Evolutionary conservation across 2,329 filamentous ascomycete genomes (phyloP).

Genomic region (Fonsecaea monophora): DNA sequence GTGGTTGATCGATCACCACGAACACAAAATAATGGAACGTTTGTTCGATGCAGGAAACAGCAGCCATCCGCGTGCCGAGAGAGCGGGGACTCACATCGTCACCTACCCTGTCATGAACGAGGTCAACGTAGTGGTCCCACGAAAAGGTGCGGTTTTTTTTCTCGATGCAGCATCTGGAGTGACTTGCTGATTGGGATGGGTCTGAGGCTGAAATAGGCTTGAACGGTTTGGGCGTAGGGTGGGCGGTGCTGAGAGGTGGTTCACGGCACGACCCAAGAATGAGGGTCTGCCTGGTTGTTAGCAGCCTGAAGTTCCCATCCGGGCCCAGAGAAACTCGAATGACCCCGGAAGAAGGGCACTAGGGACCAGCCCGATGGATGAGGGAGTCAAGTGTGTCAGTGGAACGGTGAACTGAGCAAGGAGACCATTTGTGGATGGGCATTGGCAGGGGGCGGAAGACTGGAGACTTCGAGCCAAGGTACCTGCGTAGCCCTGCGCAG

Average conservation of each 20-base stretch:
- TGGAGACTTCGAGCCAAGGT: background rate
- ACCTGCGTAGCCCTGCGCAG: conserved; percentile 5
- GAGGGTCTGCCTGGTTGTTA: conserved; percentile 15
- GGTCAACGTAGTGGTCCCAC: conserved; percentile 8
- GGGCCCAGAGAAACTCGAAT: conserved; percentile 13
- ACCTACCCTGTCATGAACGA: conserved; percentile 24
- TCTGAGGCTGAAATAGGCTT: conserved; percentile 37
- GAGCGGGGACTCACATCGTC: conserved; percentile 29
- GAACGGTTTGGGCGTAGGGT: conserved; percentile 28
- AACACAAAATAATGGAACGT: conserved; percentile 8
- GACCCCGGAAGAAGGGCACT: conserved; percentile 16
- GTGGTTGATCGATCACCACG: conserved; percentile 19
- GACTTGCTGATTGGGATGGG: conserved; percentile 21
- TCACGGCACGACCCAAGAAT: conserved; percentile 23
- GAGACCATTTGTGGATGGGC: conserved; percentile 10
- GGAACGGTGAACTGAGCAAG: conserved; percentile 9
- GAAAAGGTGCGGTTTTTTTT: conserved; percentile 7
- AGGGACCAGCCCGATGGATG: conserved; percentile 24
- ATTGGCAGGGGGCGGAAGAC: conserved; percentile 18
- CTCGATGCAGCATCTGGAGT: conserved; percentile 22
- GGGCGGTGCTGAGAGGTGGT: conserved; percentile 33
- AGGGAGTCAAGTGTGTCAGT: conserved; percentile 1
- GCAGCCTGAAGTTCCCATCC: conserved; percentile 22
- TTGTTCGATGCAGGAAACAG: conserved; percentile 13
- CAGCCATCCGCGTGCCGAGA: conserved; percentile 10